These are phyloP conservation scores for Pontederia crassipes DNA, from an alignment of 176 grass and related monocot species.

Conservation along the genomic window DNA sequence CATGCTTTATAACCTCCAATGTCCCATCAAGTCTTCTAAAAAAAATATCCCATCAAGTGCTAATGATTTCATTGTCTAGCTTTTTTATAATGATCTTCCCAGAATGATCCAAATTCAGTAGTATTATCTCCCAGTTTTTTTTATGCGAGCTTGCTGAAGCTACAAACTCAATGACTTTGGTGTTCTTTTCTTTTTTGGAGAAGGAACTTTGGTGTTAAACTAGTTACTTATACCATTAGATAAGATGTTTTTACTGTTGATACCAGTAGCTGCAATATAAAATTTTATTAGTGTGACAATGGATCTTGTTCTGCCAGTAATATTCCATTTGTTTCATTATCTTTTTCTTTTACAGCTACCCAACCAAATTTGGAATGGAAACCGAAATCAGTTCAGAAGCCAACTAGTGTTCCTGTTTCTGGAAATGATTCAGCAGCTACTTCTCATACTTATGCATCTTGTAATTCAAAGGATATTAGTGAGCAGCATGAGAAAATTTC, in stretches of 20 bases:
- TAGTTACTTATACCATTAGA: too few relatives aligned
- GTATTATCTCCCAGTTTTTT: background rate
- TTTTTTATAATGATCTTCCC: background rate
- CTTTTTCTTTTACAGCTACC: constrained; percentile 25
- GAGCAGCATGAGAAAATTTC: constrained; percentile 37
- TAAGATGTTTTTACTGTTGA: too few relatives aligned
- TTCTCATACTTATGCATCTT: constrained; percentile 6
- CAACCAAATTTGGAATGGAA: constrained; percentile 60
- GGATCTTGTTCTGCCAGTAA: too few relatives aligned
- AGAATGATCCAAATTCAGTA: too few relatives aligned
- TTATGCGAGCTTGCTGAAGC: too few relatives aligned
- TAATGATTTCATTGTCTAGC: background rate
- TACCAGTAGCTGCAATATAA: too few relatives aligned
- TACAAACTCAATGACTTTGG: too few relatives aligned
- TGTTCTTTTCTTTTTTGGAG: too few relatives aligned
- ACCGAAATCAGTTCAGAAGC: constrained; percentile 48
- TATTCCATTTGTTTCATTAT: background rate
- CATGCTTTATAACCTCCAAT: background rate
- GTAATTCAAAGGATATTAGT: constrained; percentile 29
- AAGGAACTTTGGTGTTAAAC: too few relatives aligned
- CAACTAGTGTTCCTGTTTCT: constrained; percentile 10
- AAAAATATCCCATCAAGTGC: too few relatives aligned
- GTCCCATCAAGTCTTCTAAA: background rate
- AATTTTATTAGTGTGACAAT: too few relatives aligned
- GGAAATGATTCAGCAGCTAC: constrained; percentile 15